Base-by-base conservation (phyloP, 2,329 filamentous ascomycete species). In the Fonsecaea pugnacius region DNA sequence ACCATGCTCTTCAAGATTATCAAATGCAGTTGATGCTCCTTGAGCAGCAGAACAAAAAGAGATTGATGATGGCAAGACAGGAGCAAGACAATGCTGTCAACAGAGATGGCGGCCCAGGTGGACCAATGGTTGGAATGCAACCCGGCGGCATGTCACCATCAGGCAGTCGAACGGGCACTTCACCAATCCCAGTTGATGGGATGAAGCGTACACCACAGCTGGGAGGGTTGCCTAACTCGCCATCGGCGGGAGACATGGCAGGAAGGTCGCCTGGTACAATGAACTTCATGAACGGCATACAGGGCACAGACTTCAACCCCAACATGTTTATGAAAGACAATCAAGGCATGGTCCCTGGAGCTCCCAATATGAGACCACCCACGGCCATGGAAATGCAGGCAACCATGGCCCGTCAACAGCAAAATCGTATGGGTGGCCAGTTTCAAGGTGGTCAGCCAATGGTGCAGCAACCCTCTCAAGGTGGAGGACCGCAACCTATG, bases 11-110 rank as follows among this genome's bases (percentile, higher is more conserved):
- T 68, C 86, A 89, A 75, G 87, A 89, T 75, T 89, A 89, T 76
- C 86, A 89, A 76, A 88, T 88, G 86, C 86, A 89, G 74, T 78
- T 89, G 73, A 88, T 89, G 86, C 77, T 89, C 68, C 80, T 89
- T 48, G 86, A 89, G 75, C 86, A 88, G 75, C 86, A 89, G 77
- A 89, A 88, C 74, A 89, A 88, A 79, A 87, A 87, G 73, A 81
- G 86, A 57, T 75, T 89, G 73, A 82, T 88, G 75, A 87, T 88
- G 85, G 86, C 86, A 64, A 80, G 86, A 51, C 85, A 88, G 77
- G 87, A 89, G 76, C 86, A 89, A 75, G 86, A 89, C 72, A 86
- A 78, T 76, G 84, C 86, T 75, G 76, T 79, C 62, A 81, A 81
- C 63, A 75, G 81, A 69, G 82, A 83, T 60, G 79, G 80, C 58